phyloP scores from a whole-genome alignment of 306 rosid species.

The Quillaja saponaria region DNA sequence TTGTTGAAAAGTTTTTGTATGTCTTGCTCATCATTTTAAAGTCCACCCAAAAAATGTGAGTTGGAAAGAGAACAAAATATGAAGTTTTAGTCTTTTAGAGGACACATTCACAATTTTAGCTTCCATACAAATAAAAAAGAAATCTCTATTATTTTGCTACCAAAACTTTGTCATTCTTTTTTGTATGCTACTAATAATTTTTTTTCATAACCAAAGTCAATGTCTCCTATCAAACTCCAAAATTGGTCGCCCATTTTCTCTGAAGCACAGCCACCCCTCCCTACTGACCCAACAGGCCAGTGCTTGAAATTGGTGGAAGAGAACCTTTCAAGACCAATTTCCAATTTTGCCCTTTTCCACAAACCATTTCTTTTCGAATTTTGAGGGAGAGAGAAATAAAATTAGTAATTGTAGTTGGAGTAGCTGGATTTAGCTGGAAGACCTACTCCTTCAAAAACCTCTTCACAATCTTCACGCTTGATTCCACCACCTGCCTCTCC shows the following conservation, averaged over 20 bases:
- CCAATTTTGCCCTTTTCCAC: no score
- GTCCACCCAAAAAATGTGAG: conserved; percentile 38
- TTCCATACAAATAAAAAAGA: conserved; percentile 1
- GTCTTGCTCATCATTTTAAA: conserved; percentile 41
- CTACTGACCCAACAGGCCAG: no score
- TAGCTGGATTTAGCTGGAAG: conserved; percentile 59
- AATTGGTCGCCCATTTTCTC: not conserved
- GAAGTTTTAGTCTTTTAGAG: conserved; percentile 23
- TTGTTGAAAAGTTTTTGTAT: conserved; percentile 29
- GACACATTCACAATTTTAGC: conserved; percentile 33
- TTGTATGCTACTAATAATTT: not conserved
- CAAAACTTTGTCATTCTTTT: conserved; percentile 38
- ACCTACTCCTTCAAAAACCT: conserved; percentile 87
- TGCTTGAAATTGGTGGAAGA: no score
- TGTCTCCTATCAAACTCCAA: no score
- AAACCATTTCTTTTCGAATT: no score
- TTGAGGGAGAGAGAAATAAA: no score
- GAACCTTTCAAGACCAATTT: no score
- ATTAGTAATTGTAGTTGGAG: not conserved
- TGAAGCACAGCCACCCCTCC: not conserved
- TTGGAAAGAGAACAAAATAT: conserved; percentile 19
- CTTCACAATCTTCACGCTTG: conserved; percentile 96
- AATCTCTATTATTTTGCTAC: conserved; percentile 11
- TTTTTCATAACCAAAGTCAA: not conserved
- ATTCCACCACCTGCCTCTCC: conserved; percentile 70